Evolutionary conservation across 805 yeast genomes (phyloP).

Genomic region (Ogataea parapolymorpha): DNA sequence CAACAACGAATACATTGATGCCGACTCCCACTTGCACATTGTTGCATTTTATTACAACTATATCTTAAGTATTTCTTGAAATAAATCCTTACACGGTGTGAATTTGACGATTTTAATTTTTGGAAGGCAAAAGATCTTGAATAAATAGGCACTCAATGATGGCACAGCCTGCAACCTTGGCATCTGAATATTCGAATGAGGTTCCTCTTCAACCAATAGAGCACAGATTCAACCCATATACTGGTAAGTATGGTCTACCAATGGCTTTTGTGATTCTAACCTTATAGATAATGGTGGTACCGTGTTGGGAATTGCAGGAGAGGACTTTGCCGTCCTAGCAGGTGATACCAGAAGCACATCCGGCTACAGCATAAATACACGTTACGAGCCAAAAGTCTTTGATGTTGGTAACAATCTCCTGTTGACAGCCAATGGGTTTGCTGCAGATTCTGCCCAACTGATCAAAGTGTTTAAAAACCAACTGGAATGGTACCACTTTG

Average conservation of each 20-base stretch:
- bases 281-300: slow-evolving; percentile 87
- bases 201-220: slow-evolving; percentile 65
- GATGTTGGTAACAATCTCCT: slow-evolving; percentile 84
- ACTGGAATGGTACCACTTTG: slow-evolving; percentile 90
- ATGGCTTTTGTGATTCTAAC: neutral
- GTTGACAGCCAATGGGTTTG: slow-evolving; percentile 92
- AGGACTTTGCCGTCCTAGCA: slow-evolving; percentile 93
- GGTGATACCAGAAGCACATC: slow-evolving; percentile 98
- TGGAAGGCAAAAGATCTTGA: slow-evolving; percentile 14
- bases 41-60: slow-evolving; percentile 55
- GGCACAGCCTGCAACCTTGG: slow-evolving; percentile 41
- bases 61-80: slow-evolving; percentile 20
- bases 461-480: slow-evolving; percentile 68
- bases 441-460: slow-evolving; percentile 90
- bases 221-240: slow-evolving; percentile 88
- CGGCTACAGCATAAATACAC: slow-evolving; percentile 89
- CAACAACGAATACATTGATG: slow-evolving; percentile 55
- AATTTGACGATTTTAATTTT: slow-evolving; percentile 1
- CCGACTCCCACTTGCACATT: slow-evolving; percentile 58
- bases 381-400: slow-evolving; percentile 88
- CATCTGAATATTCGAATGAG: slow-evolving; percentile 65
- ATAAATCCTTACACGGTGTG: slow-evolving; percentile 1
- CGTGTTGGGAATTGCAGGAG: slow-evolving; percentile 94
- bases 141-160: slow-evolving; percentile 2
- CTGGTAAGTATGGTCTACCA: slow-evolving; percentile 34